Percentiles rank a stretch among this genome's conserved stretches.
phyloP scores from a whole-genome alignment of 495 filamentous ascomycete genomes.

The Xylaria scruposa region DNA sequence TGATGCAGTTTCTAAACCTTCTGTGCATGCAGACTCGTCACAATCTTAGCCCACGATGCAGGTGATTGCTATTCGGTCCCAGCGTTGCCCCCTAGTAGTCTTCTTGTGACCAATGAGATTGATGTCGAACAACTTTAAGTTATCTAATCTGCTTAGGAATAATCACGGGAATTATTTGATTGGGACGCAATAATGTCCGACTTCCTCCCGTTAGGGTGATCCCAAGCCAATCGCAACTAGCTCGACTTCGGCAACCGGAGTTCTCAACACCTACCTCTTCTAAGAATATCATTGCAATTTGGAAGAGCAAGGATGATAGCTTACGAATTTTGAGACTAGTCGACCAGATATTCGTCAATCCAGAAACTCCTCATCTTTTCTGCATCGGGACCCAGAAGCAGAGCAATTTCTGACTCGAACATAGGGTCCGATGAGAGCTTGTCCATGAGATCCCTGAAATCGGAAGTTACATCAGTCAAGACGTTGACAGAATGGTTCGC shows the following conservation, averaged over 20 bases:
- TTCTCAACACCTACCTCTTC: neutral
- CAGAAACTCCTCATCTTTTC: constrained; percentile 54
- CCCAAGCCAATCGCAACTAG: neutral
- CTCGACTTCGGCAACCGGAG: neutral
- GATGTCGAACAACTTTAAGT: neutral
- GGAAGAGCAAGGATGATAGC: neutral
- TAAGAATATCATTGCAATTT: neutral
- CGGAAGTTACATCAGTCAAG: constrained; percentile 56
- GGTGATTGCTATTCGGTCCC: neutral
- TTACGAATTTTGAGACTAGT: constrained; percentile 22
- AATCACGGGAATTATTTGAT: neutral
- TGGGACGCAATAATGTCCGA: neutral
- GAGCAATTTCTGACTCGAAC: constrained; percentile 44
- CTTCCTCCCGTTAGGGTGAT: neutral
- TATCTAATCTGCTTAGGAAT: neutral
- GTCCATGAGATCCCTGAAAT: constrained; percentile 55
- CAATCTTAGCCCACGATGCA: neutral
- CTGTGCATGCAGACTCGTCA: neutral
- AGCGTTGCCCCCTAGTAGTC: neutral
- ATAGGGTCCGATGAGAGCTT: constrained; percentile 42
- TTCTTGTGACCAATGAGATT: neutral
- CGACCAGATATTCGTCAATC: constrained; percentile 48
- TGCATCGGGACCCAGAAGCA: constrained; percentile 46
- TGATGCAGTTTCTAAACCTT: neutral
- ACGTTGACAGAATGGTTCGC: constrained; percentile 53